phyloP scores from a whole-genome alignment of 495 filamentous ascomycete species.

The Chlorociboria aeruginascens region DNA sequence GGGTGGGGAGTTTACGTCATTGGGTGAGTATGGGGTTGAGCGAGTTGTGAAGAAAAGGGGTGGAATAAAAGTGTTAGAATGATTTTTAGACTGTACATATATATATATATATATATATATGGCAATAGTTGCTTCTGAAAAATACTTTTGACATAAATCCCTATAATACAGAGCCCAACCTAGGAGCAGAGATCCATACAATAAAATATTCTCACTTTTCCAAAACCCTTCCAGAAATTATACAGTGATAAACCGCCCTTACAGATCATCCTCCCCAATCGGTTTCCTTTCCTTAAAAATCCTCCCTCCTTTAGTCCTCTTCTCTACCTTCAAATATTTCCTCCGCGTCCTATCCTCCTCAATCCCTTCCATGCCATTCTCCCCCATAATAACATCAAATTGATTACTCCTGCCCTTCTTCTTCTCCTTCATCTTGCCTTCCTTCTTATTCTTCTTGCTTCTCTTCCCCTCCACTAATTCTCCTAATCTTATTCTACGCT shows the following conservation, averaged over 20 bases:
- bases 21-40: too few species aligned
- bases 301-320: conserved; percentile 42
- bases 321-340: conserved; percentile 20
- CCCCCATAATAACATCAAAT: conserved; percentile 28
- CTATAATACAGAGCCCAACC: too few species aligned
- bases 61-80: too few species aligned
- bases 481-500: conserved; percentile 42
- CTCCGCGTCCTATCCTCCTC: conserved; percentile 19
- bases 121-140: too few species aligned
- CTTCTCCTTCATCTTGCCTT: conserved; percentile 24
- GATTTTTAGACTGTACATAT: too few species aligned
- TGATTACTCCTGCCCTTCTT: conserved; percentile 20
- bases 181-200: too few species aligned
- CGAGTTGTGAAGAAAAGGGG: too few species aligned
- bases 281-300: conserved; percentile 32
- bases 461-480: conserved; percentile 13
- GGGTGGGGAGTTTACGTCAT: too few species aligned
- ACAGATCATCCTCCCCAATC: conserved; percentile 25
- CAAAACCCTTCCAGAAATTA: background rate
- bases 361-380: conserved; percentile 18
- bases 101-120: too few species aligned
- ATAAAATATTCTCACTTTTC: too few species aligned
- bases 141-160: too few species aligned
- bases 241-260: background rate
- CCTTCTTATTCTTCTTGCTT: conserved; percentile 20